Evolutionary conservation across 192 early-diverging fungal genomes (phyloP).

Genomic region (Podila horticola): DNA sequence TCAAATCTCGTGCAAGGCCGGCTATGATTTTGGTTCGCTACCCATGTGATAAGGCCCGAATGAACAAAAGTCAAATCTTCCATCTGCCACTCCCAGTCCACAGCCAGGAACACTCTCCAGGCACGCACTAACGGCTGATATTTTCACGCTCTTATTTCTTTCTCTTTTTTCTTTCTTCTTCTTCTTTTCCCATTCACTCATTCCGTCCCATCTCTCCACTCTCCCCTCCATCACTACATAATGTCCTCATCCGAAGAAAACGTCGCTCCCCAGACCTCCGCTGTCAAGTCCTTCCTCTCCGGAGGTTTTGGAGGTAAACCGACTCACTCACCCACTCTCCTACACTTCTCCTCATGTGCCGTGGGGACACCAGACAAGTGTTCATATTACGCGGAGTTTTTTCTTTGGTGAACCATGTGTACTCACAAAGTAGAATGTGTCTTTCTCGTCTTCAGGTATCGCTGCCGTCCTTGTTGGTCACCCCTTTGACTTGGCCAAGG

Average conservation of each 20-base stretch:
- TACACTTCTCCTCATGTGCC: not conserved
- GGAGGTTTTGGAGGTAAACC: conserved; percentile 87
- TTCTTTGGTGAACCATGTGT: no score
- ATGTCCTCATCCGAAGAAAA: conserved; percentile 41
- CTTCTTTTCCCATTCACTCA: not conserved
- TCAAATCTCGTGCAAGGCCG: no score
- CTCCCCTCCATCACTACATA: conserved; percentile 10
- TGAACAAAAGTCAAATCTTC: no score
- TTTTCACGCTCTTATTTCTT: not conserved
- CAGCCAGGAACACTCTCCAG: no score
- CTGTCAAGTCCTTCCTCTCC: conserved; percentile 89
- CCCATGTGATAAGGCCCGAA: no score
- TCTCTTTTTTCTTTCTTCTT: conserved; percentile 1
- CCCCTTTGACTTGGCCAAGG: conserved; percentile 91
- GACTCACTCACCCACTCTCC: conserved; percentile 50
- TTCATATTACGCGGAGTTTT: no score
- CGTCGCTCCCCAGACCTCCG: conserved; percentile 53
- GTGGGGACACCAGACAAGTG: no score
- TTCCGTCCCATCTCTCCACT: conserved; percentile 3
- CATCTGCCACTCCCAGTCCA: no score
- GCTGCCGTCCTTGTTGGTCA: conserved; percentile 61
- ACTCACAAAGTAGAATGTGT: no score
- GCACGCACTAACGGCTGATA: no score
- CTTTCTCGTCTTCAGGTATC: conserved; percentile 4
- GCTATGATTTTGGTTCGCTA: no score